phyloP scores from a whole-genome alignment of 148 eudicot genomes.

The Persicaria tinctoria region DNA sequence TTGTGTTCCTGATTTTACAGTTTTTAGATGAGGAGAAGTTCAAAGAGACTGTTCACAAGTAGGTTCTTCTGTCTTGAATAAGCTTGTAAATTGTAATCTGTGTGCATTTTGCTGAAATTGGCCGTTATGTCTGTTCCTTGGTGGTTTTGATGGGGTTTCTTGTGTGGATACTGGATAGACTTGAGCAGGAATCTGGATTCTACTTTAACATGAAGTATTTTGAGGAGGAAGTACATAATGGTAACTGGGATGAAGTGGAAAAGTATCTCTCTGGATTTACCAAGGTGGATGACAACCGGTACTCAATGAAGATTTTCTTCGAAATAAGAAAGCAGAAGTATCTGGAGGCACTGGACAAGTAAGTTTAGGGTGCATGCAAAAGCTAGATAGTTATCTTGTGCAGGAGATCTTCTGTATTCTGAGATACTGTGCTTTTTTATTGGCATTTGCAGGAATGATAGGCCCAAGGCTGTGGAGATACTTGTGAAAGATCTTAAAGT shows the following conservation, averaged over 20 bases:
- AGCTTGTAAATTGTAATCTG: neutral
- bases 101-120: neutral
- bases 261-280: conserved; percentile 69
- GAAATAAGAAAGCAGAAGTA: conserved; percentile 78
- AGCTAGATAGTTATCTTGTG: neutral
- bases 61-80: conserved; percentile 18
- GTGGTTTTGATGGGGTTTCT: neutral
- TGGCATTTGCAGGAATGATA: conserved; percentile 46
- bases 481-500: conserved; percentile 78
- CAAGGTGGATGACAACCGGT: conserved; percentile 53
- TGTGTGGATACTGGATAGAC: conserved; percentile 35
- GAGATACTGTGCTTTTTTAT: conserved; percentile 8
- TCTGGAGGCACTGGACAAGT: conserved; percentile 79
- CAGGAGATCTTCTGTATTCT: neutral
- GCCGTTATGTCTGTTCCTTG: neutral
- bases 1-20: conserved; percentile 77
- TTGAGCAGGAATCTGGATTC: conserved; percentile 76
- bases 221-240: conserved; percentile 59
- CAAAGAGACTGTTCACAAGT: conserved; percentile 91
- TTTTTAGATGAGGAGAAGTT: conserved; percentile 89
- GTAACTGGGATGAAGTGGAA: conserved; percentile 75
- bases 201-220: conserved; percentile 75
- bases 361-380: conserved; percentile 17
- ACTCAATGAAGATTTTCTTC: conserved; percentile 70
- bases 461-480: conserved; percentile 60